phyloP scores from a whole-genome alignment of 352 stramenopile species.

The Globisporangium camurandrum region DNA sequence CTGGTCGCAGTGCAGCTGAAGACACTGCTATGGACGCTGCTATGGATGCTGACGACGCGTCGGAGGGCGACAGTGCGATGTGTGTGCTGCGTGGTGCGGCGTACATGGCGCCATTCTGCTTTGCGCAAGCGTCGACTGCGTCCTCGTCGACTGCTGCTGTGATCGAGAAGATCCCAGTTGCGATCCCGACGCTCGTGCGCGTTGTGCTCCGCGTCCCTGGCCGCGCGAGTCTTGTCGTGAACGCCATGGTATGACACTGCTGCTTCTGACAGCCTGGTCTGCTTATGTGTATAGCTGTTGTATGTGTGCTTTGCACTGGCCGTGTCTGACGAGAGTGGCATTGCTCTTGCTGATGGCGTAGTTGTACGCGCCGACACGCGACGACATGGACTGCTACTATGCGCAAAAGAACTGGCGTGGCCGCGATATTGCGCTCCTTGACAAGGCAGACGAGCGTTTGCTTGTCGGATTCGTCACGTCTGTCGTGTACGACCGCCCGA shows the following conservation, averaged over 20 bases:
- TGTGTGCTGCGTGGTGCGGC: constrained; percentile 53
- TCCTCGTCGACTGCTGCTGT: neutral
- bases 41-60: constrained; percentile 7
- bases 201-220: constrained; percentile 44
- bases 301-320: neutral
- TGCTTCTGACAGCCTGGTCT: neutral
- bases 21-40: neutral
- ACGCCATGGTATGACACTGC: constrained; percentile 43
- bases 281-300: neutral
- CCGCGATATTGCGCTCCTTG: constrained; percentile 13
- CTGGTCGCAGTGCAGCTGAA: neutral
- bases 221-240: constrained; percentile 45
- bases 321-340: neutral
- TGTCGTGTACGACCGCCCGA: constrained; percentile 72
- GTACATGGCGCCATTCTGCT: constrained; percentile 73
- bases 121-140: constrained; percentile 11
- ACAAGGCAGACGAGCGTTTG: constrained; percentile 12
- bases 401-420: constrained; percentile 31
- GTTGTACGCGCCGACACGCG: constrained; percentile 25
- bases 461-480: constrained; percentile 65
- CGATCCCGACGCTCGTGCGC: constrained; percentile 63
- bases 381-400: constrained; percentile 19
- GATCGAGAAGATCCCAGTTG: constrained; percentile 30
- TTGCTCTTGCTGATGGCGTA: too few relatives aligned
- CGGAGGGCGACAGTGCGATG: constrained; percentile 2